Evolutionary conservation across 441 rosid genomes (phyloP).

Genomic region (Eruca vesicaria): DNA sequence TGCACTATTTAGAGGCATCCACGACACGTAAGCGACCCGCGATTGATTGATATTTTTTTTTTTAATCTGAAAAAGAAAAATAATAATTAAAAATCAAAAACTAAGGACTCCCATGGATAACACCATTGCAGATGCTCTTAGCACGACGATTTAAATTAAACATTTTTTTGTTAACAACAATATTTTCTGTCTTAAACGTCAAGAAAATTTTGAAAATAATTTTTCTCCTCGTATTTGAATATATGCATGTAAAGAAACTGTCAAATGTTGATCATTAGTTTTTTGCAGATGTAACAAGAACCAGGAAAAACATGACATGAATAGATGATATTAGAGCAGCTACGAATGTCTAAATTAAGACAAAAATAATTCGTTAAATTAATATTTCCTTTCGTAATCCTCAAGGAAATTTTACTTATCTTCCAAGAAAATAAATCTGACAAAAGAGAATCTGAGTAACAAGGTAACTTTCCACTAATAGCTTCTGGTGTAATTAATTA

Average conservation of each 20-base stretch:
- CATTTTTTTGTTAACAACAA: too few species aligned
- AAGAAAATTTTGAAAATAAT: not conserved
- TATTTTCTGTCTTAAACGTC: too few species aligned
- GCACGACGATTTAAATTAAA: too few species aligned
- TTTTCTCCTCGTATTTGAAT: not conserved
- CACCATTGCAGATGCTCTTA: too few species aligned
- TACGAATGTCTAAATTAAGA: conserved; percentile 26
- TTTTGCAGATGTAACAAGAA: conserved; percentile 17
- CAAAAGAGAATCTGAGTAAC: not conserved
- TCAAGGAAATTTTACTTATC: not conserved
- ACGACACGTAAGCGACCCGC: too few species aligned
- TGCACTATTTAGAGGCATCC: too few species aligned
- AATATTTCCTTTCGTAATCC: not conserved
- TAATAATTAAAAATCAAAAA: too few species aligned
- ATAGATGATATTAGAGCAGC: not conserved
- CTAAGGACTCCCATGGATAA: too few species aligned
- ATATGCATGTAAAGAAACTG: conserved; percentile 15
- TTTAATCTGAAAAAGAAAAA: too few species aligned
- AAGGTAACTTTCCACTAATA: conserved; percentile 30
- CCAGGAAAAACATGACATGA: conserved; percentile 21
- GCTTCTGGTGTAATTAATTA: conserved; percentile 18
- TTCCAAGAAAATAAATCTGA: not conserved
- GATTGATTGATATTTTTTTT: too few species aligned
- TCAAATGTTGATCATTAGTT: conserved; percentile 13
- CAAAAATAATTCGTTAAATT: not conserved